Conservation (phyloP, 2,329 filamentous ascomycete species). For the Fusarium concolor region DNA sequence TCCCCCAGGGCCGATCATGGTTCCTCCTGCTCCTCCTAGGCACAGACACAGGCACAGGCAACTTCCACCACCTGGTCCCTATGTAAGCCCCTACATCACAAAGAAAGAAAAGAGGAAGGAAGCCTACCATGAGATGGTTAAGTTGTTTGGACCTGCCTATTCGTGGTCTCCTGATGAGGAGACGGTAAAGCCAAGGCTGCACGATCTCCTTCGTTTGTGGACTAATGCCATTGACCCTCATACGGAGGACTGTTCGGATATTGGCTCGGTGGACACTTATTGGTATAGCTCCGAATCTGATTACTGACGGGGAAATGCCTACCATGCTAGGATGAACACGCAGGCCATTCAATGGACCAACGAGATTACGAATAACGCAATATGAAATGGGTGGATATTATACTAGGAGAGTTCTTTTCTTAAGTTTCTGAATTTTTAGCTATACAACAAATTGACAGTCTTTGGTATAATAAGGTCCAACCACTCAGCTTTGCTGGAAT, state of each 20-base stretch:
- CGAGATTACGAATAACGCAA: no score
- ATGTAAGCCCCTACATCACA: no score
- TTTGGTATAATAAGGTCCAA: no score
- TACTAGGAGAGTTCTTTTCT: neutral
- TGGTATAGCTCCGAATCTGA: neutral
- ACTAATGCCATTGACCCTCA: constrained; percentile 10
- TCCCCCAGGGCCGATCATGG: no score
- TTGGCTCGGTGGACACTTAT: neutral
- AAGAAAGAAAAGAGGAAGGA: neutral
- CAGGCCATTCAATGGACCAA: no score
- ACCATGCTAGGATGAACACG: no score
- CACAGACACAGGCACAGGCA: no score
- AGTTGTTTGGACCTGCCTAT: neutral
- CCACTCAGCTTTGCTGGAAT: no score
- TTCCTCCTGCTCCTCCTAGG: no score
- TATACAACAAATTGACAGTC: neutral
- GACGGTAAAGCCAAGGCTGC: neutral
- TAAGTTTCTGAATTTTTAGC: neutral
- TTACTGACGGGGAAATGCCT: neutral
- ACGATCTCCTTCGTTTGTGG: neutral
- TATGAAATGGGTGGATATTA: no score
- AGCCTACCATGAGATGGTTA: neutral
- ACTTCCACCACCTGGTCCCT: no score
- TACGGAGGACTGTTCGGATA: neutral
- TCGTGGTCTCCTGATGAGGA: neutral